Evolutionary conservation across 805 yeast species (phyloP), one percentile per base, ranked within the genome.

Genomic region (Pichia thaimueangensis): DNA sequence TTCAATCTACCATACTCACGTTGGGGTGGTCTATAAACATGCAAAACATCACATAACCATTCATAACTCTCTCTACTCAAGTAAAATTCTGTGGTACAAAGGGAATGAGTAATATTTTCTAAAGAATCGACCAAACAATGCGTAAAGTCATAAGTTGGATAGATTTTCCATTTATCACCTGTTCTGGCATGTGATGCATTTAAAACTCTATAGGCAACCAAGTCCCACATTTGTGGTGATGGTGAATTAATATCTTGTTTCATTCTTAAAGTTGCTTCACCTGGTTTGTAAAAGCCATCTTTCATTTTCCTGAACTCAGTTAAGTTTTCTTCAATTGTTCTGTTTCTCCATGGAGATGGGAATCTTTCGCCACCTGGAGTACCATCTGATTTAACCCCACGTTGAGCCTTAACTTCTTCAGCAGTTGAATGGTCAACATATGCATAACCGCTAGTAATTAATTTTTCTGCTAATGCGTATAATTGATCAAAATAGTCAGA

Each of bases 181-280:
- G 98, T 93, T 68, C 97, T 82, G 66, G 91, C 95, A 66, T 93
- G 98, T 27, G 88, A 78, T 12, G 95, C 88, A 54, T 91, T 75
- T 55, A 93, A 71, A 3, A 93, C 96, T 63, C 99, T 78, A 68
- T 93, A 93, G 11, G 98, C 98, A 48, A 93, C 93, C 51, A 93
- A 74, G 67, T 93, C 99, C 99, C 99, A 93, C 98, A 93, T 93
- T 69, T 93, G 98, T 15, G 99, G 99, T 50, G 86, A 85, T 49
- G 96, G 95, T 15, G 93, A 84, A 8, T 64, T 60, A 49, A 93
- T 69, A 58, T 93, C 96, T 71, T 87, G 96, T 63, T 91, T 91
- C 97, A 93, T 93, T 68, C 99, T 82, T 60, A 93, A 73, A 10
- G 88, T 87, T 24, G 96, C 97, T 64, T 86, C 86, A 51, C 97